Percentiles rank a stretch among this genome's conserved stretches.
Conservation (phyloP, 2,329 filamentous ascomycete species). For the Hortaea sp. region DNA sequence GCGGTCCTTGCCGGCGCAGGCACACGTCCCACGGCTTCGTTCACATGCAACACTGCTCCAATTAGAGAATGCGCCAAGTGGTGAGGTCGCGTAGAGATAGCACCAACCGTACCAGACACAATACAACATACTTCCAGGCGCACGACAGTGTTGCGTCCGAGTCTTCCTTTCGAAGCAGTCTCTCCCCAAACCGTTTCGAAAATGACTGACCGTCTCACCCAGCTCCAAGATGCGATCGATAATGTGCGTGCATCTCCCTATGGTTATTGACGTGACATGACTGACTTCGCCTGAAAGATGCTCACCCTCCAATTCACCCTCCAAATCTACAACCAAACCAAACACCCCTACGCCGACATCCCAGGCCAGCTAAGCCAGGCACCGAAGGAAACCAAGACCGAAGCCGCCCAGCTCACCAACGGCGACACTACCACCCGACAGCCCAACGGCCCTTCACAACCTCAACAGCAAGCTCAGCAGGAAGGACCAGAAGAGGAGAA, state of each 20-base stretch:
- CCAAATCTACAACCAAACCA: conserved; percentile 34
- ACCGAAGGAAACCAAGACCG: conserved; percentile 8
- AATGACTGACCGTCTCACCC: conserved; percentile 58
- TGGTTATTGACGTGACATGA: conserved; percentile 3
- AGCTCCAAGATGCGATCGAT: conserved; percentile 76
- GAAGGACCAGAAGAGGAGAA: conserved; percentile 1
- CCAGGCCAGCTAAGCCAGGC: conserved; percentile 31
- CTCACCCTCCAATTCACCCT: conserved; percentile 39
- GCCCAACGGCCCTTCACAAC: conserved; percentile 11
- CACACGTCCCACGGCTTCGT: neutral
- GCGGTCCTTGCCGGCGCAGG: conserved; percentile 2
- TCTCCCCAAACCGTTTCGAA: neutral
- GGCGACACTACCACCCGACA: conserved; percentile 8
- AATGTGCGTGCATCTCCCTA: conserved; percentile 45
- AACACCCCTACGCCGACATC: conserved; percentile 33
- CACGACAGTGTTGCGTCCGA: too few species aligned
- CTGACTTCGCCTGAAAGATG: conserved; percentile 23
- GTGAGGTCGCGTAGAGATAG: too few species aligned
- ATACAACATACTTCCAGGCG: too few species aligned
- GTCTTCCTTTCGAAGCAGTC: too few species aligned
- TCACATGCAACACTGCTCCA: neutral
- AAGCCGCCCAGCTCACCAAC: conserved; percentile 8
- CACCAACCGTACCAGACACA: too few species aligned
- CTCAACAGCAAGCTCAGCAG: conserved; percentile 4
- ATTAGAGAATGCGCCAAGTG: too few species aligned